A percentile compares a stretch with the other conserved stretches of the same genome.
phyloP scores from a whole-genome alignment of 192 early-diverging fungal genomes.

The Ambispora gerdemannii region DNA sequence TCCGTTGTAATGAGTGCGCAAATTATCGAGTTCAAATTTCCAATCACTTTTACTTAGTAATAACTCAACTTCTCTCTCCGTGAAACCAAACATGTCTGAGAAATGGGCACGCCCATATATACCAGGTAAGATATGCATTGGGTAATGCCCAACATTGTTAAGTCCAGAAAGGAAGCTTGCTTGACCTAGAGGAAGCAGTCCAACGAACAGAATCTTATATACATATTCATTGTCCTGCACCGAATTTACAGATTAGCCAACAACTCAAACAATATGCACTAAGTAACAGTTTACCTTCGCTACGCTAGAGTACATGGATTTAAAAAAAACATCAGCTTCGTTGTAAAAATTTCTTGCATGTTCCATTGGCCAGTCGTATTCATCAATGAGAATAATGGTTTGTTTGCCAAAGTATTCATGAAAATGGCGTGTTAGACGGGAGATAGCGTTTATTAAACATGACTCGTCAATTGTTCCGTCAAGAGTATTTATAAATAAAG shows the following conservation, averaged over 20 bases:
- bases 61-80: conserved; percentile 2
- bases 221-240: conserved; percentile 2
- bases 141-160: neutral
- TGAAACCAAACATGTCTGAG: conserved; percentile 15
- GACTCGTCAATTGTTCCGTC: neutral
- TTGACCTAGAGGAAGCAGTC: neutral
- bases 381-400: conserved; percentile 25
- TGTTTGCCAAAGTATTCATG: neutral
- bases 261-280: neutral
- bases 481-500: neutral
- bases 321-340: neutral
- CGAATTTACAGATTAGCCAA: neutral
- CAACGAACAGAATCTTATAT: conserved; percentile 14
- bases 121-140: conserved; percentile 1
- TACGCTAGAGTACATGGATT: conserved; percentile 20
- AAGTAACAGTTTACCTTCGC: conserved; percentile 13
- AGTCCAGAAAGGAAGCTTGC: conserved; percentile 11
- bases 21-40: neutral
- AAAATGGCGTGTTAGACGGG: neutral
- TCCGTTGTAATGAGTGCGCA: neutral
- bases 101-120: neutral
- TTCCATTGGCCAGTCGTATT: conserved; percentile 28
- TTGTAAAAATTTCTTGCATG: conserved; percentile 9
- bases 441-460: neutral
- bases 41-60: neutral